These are phyloP conservation scores for Amaranthus hypochondriacus DNA, from an alignment of 148 eudicot species.

Conservation along the genomic window DNA sequence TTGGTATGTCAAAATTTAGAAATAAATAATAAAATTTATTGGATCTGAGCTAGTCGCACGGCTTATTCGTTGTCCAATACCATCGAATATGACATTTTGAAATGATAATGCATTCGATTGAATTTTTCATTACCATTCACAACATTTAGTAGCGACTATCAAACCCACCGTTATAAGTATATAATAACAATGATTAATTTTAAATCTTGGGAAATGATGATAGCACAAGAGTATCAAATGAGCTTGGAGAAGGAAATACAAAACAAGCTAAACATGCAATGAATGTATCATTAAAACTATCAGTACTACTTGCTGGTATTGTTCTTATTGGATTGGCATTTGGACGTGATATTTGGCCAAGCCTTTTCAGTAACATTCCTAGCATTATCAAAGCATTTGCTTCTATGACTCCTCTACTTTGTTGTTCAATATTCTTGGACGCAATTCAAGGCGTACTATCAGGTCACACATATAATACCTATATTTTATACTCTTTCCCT, in stretches of 20 bases:
- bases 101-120: too few relatives aligned
- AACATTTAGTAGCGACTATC: too few relatives aligned
- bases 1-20: too few relatives aligned
- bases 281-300: constrained; percentile 58
- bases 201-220: not conserved
- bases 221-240: constrained; percentile 89
- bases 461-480: constrained; percentile 32
- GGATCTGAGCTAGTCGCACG: too few relatives aligned
- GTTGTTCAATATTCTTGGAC: constrained; percentile 49
- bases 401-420: constrained; percentile 54
- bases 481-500: too few relatives aligned
- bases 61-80: too few relatives aligned
- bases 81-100: too few relatives aligned
- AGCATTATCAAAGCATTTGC: constrained; percentile 41
- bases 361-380: constrained; percentile 49
- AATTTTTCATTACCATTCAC: too few relatives aligned
- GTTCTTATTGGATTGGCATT: constrained; percentile 45
- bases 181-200: not conserved
- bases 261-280: constrained; percentile 59
- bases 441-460: constrained; percentile 76
- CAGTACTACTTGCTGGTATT: constrained; percentile 39
- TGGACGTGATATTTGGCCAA: constrained; percentile 65
- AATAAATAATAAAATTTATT: too few relatives aligned
- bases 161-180: too few relatives aligned
- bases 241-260: constrained; percentile 65